These are phyloP conservation scores for Saturnispora mendoncae DNA, from an alignment of 805 yeast species.

Conservation along the genomic window DNA sequence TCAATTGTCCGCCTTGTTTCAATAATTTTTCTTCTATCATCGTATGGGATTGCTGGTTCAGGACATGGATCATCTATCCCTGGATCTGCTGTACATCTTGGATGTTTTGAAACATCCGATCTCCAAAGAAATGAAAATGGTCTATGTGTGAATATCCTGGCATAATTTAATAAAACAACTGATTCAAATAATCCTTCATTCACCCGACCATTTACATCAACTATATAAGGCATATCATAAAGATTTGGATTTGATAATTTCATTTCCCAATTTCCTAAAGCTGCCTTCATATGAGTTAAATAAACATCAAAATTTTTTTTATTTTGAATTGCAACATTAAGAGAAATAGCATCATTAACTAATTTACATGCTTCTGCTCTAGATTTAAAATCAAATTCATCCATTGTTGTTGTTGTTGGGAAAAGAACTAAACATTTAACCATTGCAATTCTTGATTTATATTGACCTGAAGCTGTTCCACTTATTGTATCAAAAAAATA, in stretches of 20 bases:
- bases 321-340: conserved; percentile 38
- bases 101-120: conserved; percentile 35
- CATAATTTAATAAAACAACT: conserved; percentile 39
- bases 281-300: conserved; percentile 34
- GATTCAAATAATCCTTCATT: conserved; percentile 50
- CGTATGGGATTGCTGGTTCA: conserved; percentile 14
- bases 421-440: conserved; percentile 30
- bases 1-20: conserved; percentile 48
- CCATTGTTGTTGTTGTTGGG: conserved; percentile 31
- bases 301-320: conserved; percentile 31
- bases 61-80: conserved; percentile 26
- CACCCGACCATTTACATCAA: conserved; percentile 35
- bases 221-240: conserved; percentile 34
- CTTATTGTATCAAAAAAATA: conserved; percentile 43
- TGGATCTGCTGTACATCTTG: conserved; percentile 29
- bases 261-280: conserved; percentile 44
- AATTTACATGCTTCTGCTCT: conserved; percentile 38
- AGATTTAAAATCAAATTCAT: conserved; percentile 38
- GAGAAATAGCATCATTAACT: conserved; percentile 41
- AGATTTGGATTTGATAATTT: conserved; percentile 36
- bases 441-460: conserved; percentile 33
- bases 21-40: conserved; percentile 38
- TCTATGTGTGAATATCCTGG: conserved; percentile 46
- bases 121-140: conserved; percentile 48
- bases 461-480: conserved; percentile 45